A percentile compares a stretch with the other conserved stretches of the same genome.
Conservation (phyloP, 164 flowering plant genomes). For the Nymphaea colorata region DNA sequence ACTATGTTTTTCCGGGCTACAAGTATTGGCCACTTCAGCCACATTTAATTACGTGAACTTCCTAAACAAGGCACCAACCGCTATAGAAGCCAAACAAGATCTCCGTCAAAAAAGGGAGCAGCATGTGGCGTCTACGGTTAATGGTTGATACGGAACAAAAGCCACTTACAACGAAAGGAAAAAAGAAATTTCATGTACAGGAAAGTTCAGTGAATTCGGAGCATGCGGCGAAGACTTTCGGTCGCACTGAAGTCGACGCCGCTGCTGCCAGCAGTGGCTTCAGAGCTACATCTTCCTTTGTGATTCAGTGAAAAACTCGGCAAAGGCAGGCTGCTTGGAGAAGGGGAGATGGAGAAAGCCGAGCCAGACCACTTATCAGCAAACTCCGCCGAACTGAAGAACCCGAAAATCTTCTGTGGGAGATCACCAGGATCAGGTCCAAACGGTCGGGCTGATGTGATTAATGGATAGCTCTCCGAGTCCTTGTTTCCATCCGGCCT, state of each 20-base stretch:
- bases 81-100: too few relatives aligned
- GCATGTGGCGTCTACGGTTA: too few relatives aligned
- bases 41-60: too few relatives aligned
- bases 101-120: too few relatives aligned
- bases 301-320: conserved; percentile 55
- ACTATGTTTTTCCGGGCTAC: too few relatives aligned
- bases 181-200: too few relatives aligned
- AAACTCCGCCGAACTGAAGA: conserved; percentile 2
- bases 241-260: background rate
- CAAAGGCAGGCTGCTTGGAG: conserved; percentile 78
- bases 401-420: conserved; percentile 22
- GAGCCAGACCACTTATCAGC: conserved; percentile 22
- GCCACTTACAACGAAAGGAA: too few relatives aligned
- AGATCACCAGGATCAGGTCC: conserved; percentile 50
- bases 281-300: conserved; percentile 41
- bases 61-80: too few relatives aligned
- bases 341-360: conserved; percentile 36
- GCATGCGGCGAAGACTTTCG: background rate
- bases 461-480: background rate
- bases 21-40: too few relatives aligned
- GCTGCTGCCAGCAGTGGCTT: conserved; percentile 12
- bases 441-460: conserved; percentile 10
- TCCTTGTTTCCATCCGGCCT: background rate
- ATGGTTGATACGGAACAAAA: too few relatives aligned
- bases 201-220: background rate